These are phyloP conservation scores for Aspergillus oerlinghausenensis DNA, from an alignment of 2,329 filamentous ascomycete species.

Conservation along the genomic window DNA sequence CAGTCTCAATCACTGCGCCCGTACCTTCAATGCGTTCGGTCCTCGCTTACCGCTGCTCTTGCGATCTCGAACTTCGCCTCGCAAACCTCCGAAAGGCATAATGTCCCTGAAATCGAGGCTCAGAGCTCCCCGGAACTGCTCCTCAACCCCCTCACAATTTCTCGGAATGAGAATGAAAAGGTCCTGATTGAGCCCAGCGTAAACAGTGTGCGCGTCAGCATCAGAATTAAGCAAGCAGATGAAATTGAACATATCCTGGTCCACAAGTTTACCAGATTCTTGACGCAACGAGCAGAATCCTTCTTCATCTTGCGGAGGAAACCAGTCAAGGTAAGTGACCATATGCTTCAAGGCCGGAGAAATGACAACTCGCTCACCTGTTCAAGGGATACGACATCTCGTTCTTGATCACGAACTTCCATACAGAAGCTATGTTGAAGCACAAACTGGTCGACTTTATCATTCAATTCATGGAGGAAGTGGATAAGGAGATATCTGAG, in stretches of 20 bases:
- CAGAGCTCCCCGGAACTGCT: slow-evolving; percentile 89
- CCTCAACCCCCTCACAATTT: slow-evolving; percentile 82
- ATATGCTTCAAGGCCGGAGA: background rate
- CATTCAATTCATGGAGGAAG: slow-evolving; percentile 99
- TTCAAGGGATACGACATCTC: slow-evolving; percentile 92
- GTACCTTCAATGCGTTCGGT: slow-evolving; percentile 93
- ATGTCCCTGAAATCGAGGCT: slow-evolving; percentile 96
- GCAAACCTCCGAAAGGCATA: slow-evolving; percentile 92
- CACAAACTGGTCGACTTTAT: slow-evolving; percentile 99
- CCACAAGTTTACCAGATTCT: slow-evolving; percentile 95
- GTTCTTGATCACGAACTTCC: slow-evolving; percentile 97
- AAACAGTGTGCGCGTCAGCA: slow-evolving; percentile 95
- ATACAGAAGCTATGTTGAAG: slow-evolving; percentile 97
- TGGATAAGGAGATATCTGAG: slow-evolving; percentile 99
- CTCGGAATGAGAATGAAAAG: slow-evolving; percentile 94
- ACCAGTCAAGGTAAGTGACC: slow-evolving; percentile 71
- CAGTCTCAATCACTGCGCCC: slow-evolving; percentile 94
- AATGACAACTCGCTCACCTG: slow-evolving; percentile 15
- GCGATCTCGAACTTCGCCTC: slow-evolving; percentile 96
- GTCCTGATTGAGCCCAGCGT: slow-evolving; percentile 94
- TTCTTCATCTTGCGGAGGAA: slow-evolving; percentile 97
- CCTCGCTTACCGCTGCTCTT: slow-evolving; percentile 87
- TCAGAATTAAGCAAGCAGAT: slow-evolving; percentile 99
- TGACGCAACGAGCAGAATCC: slow-evolving; percentile 91
- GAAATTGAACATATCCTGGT: slow-evolving; percentile 98